A percentile compares a stretch with the other conserved stretches of the same genome.
These are phyloP conservation scores for Alisma plantagoaquatica DNA, from an alignment of 106 monocot species.

Conservation along the genomic window DNA sequence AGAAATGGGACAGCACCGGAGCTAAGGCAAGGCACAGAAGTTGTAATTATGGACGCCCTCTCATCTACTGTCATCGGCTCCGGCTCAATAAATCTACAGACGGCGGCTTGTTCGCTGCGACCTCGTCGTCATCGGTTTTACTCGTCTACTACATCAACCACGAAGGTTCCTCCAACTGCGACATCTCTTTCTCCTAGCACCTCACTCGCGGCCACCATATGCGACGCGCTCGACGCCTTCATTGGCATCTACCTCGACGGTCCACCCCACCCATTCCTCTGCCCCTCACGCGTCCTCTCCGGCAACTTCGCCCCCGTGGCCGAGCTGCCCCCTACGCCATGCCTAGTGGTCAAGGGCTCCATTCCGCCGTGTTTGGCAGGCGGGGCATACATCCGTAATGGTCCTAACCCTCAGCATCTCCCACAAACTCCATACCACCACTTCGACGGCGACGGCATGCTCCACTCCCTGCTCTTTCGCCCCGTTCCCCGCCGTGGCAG, in stretches of 20 bases:
- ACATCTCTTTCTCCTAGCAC: no score
- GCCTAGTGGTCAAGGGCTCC: constrained; percentile 10
- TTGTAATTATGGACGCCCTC: no score
- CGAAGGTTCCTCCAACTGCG: not conserved
- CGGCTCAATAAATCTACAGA: no score
- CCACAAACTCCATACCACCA: constrained; percentile 9
- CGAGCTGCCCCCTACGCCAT: constrained; percentile 8
- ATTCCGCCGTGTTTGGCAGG: constrained; percentile 12
- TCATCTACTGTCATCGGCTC: no score
- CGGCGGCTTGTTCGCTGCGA: no score
- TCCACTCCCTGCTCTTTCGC: constrained; percentile 15
- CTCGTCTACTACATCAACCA: not conserved
- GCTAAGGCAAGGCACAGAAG: no score
- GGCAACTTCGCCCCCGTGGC: constrained; percentile 16
- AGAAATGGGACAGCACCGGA: no score
- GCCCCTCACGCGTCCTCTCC: constrained; percentile 11
- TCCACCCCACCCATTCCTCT: constrained; percentile 2
- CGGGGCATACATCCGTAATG: constrained; percentile 21
- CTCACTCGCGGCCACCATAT: not conserved
- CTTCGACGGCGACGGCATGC: constrained; percentile 26
- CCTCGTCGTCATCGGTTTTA: no score
- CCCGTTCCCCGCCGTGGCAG: not conserved
- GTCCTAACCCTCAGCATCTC: constrained; percentile 18
- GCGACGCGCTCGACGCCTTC: constrained; percentile 12
- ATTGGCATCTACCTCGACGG: constrained; percentile 8